Evolutionary conservation across 495 filamentous ascomycete genomes (phyloP).

Genomic region (Penicillium bialowiezense): DNA sequence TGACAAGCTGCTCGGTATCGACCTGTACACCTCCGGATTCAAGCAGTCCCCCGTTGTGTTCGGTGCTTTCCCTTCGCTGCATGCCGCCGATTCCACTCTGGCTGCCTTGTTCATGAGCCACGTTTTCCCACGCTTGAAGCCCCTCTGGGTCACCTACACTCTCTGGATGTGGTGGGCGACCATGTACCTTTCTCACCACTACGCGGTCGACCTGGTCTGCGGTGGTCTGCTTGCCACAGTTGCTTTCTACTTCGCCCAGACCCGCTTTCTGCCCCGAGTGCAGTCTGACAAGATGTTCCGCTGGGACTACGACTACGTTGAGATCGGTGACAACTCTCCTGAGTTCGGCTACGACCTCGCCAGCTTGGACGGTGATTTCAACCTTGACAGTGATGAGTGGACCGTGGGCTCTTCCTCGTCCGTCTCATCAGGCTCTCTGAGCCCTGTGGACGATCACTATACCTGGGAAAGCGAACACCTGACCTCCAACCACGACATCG

Average conservation of each 20-base stretch:
- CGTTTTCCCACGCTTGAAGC: slow-evolving; percentile 75
- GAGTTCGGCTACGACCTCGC: slow-evolving; percentile 56
- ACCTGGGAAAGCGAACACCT: slow-evolving; percentile 63
- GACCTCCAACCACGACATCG: slow-evolving; percentile 52
- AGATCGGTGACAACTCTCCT: slow-evolving; percentile 62
- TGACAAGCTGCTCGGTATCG: slow-evolving; percentile 81
- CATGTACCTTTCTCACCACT: slow-evolving; percentile 96
- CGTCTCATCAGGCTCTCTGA: slow-evolving; percentile 59
- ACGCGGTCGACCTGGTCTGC: slow-evolving; percentile 87
- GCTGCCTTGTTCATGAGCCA: slow-evolving; percentile 92
- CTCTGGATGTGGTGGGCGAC: slow-evolving; percentile 98
- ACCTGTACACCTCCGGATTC: slow-evolving; percentile 89
- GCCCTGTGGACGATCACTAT: slow-evolving; percentile 59
- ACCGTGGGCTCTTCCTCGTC: slow-evolving; percentile 71
- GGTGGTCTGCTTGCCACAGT: slow-evolving; percentile 78
- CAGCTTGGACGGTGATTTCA: slow-evolving; percentile 54
- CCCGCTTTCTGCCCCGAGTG: slow-evolving; percentile 73
- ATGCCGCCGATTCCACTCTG: slow-evolving; percentile 79
- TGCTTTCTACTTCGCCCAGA: slow-evolving; percentile 75
- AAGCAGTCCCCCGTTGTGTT: slow-evolving; percentile 87
- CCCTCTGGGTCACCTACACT: slow-evolving; percentile 75
- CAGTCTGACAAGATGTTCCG: slow-evolving; percentile 81
- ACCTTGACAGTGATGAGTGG: slow-evolving; percentile 68
- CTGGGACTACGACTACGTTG: slow-evolving; percentile 95
- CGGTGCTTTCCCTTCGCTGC: slow-evolving; percentile 89